phyloP scores from a whole-genome alignment of 2,329 filamentous ascomycete genomes.

The Hypoxylon sp. region DNA sequence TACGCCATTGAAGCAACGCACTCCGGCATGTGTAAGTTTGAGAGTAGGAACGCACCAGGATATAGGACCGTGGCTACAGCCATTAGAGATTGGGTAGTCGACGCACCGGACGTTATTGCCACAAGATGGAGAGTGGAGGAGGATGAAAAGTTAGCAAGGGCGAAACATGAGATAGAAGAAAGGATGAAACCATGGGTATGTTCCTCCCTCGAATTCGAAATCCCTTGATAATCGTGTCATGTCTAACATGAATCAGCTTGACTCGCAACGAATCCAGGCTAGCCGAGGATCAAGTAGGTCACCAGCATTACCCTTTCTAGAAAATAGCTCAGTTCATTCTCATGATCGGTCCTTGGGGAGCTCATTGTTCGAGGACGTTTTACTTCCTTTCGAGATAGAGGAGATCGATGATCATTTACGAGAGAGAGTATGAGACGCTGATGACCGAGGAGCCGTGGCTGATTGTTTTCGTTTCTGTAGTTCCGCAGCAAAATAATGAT shows the following conservation, averaged over 20 bases:
- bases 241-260: constrained; percentile 49
- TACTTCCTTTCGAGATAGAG: constrained; percentile 55
- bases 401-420: constrained; percentile 50
- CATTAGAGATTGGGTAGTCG: constrained; percentile 66
- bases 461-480: constrained; percentile 54
- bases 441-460: constrained; percentile 50
- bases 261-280: constrained; percentile 49
- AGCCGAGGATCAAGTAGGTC: constrained; percentile 53
- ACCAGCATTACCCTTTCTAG: constrained; percentile 48
- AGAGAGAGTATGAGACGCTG: constrained; percentile 39
- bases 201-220: not conserved
- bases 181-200: constrained; percentile 60
- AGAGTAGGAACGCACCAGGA: constrained; percentile 74
- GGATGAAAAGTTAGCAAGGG: constrained; percentile 64
- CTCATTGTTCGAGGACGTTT: constrained; percentile 47
- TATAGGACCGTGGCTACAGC: constrained; percentile 69
- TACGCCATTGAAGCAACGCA: constrained; percentile 71
- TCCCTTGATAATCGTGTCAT: not conserved
- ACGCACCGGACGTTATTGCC: constrained; percentile 68
- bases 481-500: constrained; percentile 55
- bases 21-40: constrained; percentile 60
- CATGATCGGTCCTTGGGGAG: constrained; percentile 47
- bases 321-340: constrained; percentile 40
- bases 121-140: constrained; percentile 74
- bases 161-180: constrained; percentile 63